phyloP scores from a whole-genome alignment of 805 yeast genomes.

The Candida glaebosa region DNA sequence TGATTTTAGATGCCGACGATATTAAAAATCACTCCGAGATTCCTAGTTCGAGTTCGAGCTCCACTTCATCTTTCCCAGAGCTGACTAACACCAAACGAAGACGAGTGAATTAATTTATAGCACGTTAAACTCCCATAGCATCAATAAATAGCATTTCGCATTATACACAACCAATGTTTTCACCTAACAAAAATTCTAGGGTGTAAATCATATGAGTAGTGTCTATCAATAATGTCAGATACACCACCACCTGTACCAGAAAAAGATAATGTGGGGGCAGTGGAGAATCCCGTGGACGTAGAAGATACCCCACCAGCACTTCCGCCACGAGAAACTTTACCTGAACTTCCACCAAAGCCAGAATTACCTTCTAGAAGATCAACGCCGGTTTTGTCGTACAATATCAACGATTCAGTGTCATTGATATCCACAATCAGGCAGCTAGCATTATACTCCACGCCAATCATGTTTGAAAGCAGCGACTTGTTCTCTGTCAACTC shows the following conservation, averaged over 20 bases:
- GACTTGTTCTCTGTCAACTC: slow-evolving; percentile 18
- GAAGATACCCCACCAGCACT: not conserved
- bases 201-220: not conserved
- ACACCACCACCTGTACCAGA: not conserved
- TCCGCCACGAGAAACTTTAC: not conserved
- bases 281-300: not conserved
- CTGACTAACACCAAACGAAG: not conserved
- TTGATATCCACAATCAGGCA: slow-evolving; percentile 22
- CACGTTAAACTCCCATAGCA: not conserved
- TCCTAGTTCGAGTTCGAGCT: not conserved
- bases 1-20: not conserved
- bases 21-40: not conserved
- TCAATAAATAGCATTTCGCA: not conserved
- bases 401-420: slow-evolving; percentile 18
- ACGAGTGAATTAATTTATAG: not conserved
- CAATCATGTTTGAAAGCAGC: slow-evolving; percentile 24
- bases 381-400: slow-evolving; percentile 7
- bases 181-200: too few species aligned
- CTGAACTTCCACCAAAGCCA: not conserved
- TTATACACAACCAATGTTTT: not conserved
- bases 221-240: not conserved
- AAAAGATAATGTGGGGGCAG: not conserved
- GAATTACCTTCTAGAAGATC: not conserved
- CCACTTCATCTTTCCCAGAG: not conserved
- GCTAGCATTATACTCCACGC: slow-evolving; percentile 20